These are phyloP conservation scores for Ogataea henricii DNA, from an alignment of 805 yeast genomes.

Conservation along the genomic window DNA sequence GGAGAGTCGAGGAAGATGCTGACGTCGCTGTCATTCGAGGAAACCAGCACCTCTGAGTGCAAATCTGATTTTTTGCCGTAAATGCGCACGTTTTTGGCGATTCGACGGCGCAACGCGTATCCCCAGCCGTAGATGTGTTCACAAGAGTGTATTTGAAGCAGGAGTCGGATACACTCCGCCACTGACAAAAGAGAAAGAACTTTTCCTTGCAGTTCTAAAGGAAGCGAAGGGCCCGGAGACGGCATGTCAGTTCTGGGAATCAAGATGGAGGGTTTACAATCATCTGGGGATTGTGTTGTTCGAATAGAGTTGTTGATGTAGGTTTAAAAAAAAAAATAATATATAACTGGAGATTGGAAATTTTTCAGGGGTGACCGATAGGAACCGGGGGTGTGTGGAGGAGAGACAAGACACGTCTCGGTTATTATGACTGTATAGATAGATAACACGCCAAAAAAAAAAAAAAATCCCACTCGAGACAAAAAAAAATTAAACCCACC, in stretches of 20 bases:
- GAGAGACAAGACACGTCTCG: background rate
- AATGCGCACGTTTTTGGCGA: slow-evolving; percentile 8
- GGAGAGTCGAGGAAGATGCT: slow-evolving; percentile 10
- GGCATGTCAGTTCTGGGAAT: too few relatives aligned
- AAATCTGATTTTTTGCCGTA: slow-evolving; percentile 11
- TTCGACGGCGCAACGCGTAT: slow-evolving; percentile 8
- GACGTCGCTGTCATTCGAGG: background rate
- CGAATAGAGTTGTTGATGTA: background rate
- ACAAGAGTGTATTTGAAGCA: slow-evolving; percentile 3
- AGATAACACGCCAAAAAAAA: background rate
- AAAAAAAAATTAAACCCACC: slow-evolving; percentile 17
- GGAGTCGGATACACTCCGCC: slow-evolving; percentile 10
- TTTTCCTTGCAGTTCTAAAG: slow-evolving; percentile 16
- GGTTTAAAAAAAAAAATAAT: background rate
- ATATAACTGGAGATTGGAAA: background rate
- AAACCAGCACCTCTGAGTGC: background rate
- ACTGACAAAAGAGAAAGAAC: slow-evolving; percentile 10
- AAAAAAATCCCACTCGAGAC: slow-evolving; percentile 16
- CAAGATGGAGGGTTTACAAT: background rate
- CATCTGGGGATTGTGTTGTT: too few relatives aligned
- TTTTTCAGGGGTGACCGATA: background rate
- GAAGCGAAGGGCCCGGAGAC: background rate
- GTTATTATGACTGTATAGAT: too few relatives aligned
- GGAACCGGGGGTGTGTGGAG: background rate
- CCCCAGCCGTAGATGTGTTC: slow-evolving; percentile 13